Base-by-base conservation (phyloP, 495 filamentous ascomycete species). In the Thozetella sp. region DNA sequence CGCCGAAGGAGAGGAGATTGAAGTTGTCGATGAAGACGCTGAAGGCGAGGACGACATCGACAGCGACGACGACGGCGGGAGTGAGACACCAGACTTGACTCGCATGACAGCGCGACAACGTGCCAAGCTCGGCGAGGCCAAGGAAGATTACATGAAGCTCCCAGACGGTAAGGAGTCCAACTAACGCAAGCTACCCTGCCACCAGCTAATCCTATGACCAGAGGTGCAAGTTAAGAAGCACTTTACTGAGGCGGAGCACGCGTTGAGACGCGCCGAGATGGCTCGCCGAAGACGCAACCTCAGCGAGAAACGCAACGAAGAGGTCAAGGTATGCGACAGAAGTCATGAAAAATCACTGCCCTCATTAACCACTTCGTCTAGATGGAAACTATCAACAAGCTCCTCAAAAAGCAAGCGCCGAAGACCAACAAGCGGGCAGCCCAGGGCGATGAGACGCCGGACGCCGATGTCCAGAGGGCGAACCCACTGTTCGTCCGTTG, bases 371-470 rank as follows among this genome's bases (percentile, higher is more conserved):
- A 3, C 9, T 20, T 11, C 12, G 1, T 27, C 54, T 57, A 93
- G 93, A 96, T 97, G 89, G 94, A 97, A 72, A 99, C 95, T 15
- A 97, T 99, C 81, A 97, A 98, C 75, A 92, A 94, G 55, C 87
- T 99, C 25, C 86, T 98, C 54, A 93, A 93, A 73, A 97, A 97
- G 67, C 96, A 97, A 76, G 91, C 93, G 3, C 93, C 94, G 22
- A 98, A 97, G 74, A 80, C 76, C 40, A 84, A 88, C 81, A 62
- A 88, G 81, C 82, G 78, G 57, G 69, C 59, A 60, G 70, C 64
- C 40, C 66, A 68, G 3, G 80, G 73, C 22, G 86, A 84, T 40
- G 89, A 88, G 17, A 86, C 86, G 2, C 77, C 77, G 17, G 82
- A 79, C 13, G 62, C 25, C 3, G 76, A 83, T 15, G 72, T 73